Base-by-base conservation (phyloP, 2,329 filamentous ascomycete species). In the Blastomyces silverae region DNA sequence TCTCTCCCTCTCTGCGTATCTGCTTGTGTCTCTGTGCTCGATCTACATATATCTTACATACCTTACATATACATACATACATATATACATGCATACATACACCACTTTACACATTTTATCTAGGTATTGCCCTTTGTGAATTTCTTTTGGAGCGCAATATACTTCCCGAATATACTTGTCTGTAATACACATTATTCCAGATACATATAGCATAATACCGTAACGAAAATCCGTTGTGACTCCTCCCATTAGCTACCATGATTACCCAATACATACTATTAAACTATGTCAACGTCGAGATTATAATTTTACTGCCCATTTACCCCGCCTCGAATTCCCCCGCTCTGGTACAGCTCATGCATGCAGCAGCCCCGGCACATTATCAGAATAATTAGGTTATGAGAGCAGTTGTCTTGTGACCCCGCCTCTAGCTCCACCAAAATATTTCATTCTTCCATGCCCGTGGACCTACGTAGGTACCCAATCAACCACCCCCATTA, bases 1-100 rank as follows among this genome's bases (percentile, higher is more conserved):
- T 34, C 11, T 55, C 52, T n/a, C 39, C 10, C 15, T 17, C 11
- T 44, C 42, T 55, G 13, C 15, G 2, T 55, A 25, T 25, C 25
- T n/a, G 6, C 13, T 11, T 52, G 20, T n/a, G 22, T n/a, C n/a
- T 52, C 52, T 28, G 25, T 20, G 20, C 52, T 55, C 52, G 25
- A 31, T 34, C 52, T 55, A n/a, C 28, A 55, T 55, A 55, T 55
- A 50, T 25, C n/a, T 28, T 55, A 7, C 25, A 55, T 55, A 34
- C 31, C n/a, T n/a, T n/a, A n/a, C n/a, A n/a, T n/a, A n/a, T n/a
- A n/a, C n/a, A 52, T 52, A 53, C 28, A 31, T 55, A 55, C 52
- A 20, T 34, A 55, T 15, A 55, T 55, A 34, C 6, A 31, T n/a
- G 20, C 31, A 20, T 17, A 20, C 3, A 46, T 46, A 46, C 44